Conservation (phyloP, 345 rosid genomes). For the Citrus mangshanensis region DNA sequence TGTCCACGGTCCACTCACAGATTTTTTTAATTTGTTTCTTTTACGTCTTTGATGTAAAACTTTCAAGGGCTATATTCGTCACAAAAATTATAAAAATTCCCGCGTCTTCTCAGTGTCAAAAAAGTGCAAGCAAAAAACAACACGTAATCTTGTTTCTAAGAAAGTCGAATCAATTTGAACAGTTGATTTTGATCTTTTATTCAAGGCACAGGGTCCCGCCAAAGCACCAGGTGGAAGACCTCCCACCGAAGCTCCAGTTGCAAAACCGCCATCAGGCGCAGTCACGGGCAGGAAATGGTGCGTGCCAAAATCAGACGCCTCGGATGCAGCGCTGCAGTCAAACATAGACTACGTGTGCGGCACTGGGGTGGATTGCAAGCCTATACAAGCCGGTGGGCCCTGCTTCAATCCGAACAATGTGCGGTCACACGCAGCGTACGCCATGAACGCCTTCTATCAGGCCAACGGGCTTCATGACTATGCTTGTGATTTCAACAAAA, state of each 20-base stretch:
- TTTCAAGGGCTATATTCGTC: neutral
- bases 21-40: neutral
- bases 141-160: neutral
- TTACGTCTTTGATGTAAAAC: neutral
- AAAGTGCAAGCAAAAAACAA: neutral
- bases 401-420: constrained; percentile 53
- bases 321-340: constrained; percentile 47
- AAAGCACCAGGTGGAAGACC: neutral
- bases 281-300: constrained; percentile 44
- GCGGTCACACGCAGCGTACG: constrained; percentile 62
- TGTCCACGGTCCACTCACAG: neutral
- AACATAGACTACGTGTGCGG: constrained; percentile 72
- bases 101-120: neutral
- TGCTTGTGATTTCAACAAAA: constrained; percentile 50
- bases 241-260: constrained; percentile 16
- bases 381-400: constrained; percentile 53
- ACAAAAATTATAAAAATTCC: neutral
- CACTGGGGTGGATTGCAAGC: constrained; percentile 42
- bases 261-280: constrained; percentile 24
- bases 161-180: neutral
- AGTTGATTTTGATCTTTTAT: neutral
- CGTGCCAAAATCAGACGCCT: constrained; percentile 42
- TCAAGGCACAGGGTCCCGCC: constrained; percentile 40
- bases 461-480: constrained; percentile 39
- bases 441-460: constrained; percentile 68